phyloP scores from a whole-genome alignment of 495 filamentous ascomycete species.

The Trichoderma reesei region DNA sequence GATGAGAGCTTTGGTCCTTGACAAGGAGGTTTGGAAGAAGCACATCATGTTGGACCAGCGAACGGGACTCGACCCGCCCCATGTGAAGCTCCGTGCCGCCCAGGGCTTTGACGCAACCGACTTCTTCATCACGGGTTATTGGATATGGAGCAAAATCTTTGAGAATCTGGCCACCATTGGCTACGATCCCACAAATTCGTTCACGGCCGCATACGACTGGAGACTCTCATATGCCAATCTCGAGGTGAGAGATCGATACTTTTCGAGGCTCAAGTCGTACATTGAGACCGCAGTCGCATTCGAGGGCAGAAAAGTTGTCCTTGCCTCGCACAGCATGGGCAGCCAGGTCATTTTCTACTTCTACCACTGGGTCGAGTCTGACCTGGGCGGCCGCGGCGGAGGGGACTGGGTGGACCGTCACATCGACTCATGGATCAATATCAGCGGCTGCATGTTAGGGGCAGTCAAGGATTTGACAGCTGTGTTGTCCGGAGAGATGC shows the following conservation, averaged over 20 bases:
- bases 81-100: constrained; percentile 85
- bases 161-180: constrained; percentile 93
- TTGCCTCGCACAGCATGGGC: constrained; percentile 96
- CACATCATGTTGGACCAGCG: constrained; percentile 93
- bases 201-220: constrained; percentile 96
- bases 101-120: constrained; percentile 99
- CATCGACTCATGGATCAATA: constrained; percentile 94
- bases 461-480: constrained; percentile 88
- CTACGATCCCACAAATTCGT: constrained; percentile 93
- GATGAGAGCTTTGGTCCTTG: constrained; percentile 88
- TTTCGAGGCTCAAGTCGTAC: constrained; percentile 76
- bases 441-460: constrained; percentile 95
- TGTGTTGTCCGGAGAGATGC: constrained; percentile 92
- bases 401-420: constrained; percentile 82
- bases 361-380: constrained; percentile 90
- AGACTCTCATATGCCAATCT: constrained; percentile 85
- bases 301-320: constrained; percentile 64
- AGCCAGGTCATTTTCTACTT: constrained; percentile 94
- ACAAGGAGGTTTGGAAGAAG: constrained; percentile 88
- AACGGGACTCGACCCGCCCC: constrained; percentile 85
- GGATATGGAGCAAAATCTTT: constrained; percentile 98
- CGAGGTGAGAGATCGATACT: constrained; percentile 86
- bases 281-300: constrained; percentile 71
- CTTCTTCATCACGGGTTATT: constrained; percentile 83
- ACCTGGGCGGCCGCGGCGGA: constrained; percentile 69